Percentiles rank a stretch among this genome's conserved stretches.
These are phyloP conservation scores for Pyrenopolyporus hunteri DNA, from an alignment of 495 filamentous ascomycete genomes.

Conservation along the genomic window DNA sequence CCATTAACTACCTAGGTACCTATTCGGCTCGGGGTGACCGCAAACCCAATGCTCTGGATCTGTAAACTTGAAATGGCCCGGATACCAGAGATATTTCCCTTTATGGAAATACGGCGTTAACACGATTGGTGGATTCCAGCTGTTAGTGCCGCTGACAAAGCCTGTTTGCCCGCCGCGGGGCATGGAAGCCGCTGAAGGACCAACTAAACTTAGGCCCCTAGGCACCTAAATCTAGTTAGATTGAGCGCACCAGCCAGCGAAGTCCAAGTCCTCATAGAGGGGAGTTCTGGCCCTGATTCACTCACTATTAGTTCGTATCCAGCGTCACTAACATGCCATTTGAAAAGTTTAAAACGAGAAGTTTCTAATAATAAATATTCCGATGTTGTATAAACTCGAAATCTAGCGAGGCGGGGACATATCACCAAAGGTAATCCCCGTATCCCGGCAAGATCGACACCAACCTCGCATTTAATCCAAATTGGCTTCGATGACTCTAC, in stretches of 20 bases:
- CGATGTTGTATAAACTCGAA: not conserved
- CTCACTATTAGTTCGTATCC: too few species aligned
- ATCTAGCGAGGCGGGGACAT: too few species aligned
- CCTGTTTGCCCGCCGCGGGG: not conserved
- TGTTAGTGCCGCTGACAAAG: not conserved
- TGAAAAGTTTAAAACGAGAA: too few species aligned
- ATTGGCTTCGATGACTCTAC: too few species aligned
- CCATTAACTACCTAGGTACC: too few species aligned
- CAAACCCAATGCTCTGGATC: not conserved
- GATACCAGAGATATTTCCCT: not conserved
- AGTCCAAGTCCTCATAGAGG: not conserved
- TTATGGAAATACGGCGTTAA: not conserved
- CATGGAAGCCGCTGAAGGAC: constrained; percentile 10
- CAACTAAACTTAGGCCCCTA: not conserved
- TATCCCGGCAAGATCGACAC: not conserved
- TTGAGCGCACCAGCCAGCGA: constrained; percentile 15
- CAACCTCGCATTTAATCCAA: constrained; percentile 3
- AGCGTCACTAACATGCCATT: too few species aligned
- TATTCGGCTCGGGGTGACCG: too few species aligned
- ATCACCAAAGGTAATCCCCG: too few species aligned
- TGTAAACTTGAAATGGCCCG: not conserved
- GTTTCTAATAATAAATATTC: not conserved
- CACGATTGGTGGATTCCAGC: constrained; percentile 14
- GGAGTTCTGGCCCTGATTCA: too few species aligned
- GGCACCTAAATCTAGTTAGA: constrained; percentile 1